phyloP scores from a whole-genome alignment of 2,329 filamentous ascomycete genomes.

The Diaporthe citriasiana region DNA sequence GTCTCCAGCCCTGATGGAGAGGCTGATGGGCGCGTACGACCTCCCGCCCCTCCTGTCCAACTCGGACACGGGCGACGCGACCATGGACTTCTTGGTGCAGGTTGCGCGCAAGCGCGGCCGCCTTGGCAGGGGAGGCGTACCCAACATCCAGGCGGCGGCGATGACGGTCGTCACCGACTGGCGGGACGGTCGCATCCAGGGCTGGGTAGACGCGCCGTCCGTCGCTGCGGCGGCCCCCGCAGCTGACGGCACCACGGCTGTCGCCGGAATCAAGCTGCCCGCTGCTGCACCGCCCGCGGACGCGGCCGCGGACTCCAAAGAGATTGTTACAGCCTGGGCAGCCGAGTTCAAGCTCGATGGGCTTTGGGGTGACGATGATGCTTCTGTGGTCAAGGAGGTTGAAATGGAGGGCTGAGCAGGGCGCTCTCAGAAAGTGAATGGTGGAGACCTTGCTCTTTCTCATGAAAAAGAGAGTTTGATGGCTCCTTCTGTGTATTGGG shows the following conservation, averaged over 20 bases:
- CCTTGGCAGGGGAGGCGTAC: slow-evolving; percentile 88
- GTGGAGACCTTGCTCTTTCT: neutral
- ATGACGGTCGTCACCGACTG: slow-evolving; percentile 97
- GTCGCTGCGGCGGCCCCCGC: slow-evolving; percentile 49
- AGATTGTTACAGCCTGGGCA: slow-evolving; percentile 93
- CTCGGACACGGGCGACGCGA: slow-evolving; percentile 78
- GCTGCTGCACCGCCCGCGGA: slow-evolving; percentile 59
- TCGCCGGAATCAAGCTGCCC: slow-evolving; percentile 43
- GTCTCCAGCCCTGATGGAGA: slow-evolving; percentile 80
- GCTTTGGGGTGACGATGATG: slow-evolving; percentile 81
- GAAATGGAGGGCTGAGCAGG: slow-evolving; percentile 67
- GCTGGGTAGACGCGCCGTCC: slow-evolving; percentile 85
- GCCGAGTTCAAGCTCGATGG: slow-evolving; percentile 96
- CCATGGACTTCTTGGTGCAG: slow-evolving; percentile 93
- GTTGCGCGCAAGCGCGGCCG: slow-evolving; percentile 94
- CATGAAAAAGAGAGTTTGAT: neutral
- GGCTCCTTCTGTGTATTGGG: neutral
- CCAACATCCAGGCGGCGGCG: slow-evolving; percentile 88
- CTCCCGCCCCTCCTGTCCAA: slow-evolving; percentile 81
- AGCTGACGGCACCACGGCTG: slow-evolving; percentile 38
- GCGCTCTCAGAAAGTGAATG: too few relatives aligned
- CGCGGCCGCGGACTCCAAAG: slow-evolving; percentile 77
- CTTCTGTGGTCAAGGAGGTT: slow-evolving; percentile 54
- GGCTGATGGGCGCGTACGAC: slow-evolving; percentile 86
- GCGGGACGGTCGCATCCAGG: slow-evolving; percentile 94